These are phyloP conservation scores for Cordia subcordata DNA, from an alignment of 257 asterid species.

Conservation along the genomic window DNA sequence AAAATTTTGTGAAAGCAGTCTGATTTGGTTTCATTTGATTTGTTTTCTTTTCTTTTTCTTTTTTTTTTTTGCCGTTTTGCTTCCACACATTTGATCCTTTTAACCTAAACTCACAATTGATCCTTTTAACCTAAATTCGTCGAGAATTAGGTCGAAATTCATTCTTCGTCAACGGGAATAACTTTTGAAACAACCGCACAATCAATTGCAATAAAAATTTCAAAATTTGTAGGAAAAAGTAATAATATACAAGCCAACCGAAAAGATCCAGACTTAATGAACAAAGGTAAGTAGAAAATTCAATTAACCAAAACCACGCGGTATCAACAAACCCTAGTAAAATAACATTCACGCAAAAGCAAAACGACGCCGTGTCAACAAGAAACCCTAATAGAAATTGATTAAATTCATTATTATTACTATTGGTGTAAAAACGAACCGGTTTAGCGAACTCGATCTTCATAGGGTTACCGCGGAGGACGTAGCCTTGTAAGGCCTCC, in stretches of 20 bases:
- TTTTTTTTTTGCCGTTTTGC: too few species aligned
- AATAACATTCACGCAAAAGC: too few species aligned
- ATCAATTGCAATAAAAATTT: neutral
- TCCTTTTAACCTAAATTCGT: neutral
- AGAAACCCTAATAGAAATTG: neutral
- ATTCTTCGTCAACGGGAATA: neutral
- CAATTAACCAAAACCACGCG: neutral
- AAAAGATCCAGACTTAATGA: neutral
- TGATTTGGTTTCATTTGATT: too few species aligned
- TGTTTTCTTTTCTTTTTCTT: too few species aligned
- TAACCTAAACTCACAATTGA: neutral
- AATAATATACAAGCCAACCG: neutral
- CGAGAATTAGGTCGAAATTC: too few species aligned
- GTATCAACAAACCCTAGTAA: constrained; percentile 2
- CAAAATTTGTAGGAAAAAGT: too few species aligned
- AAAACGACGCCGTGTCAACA: neutral
- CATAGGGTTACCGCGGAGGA: constrained; percentile 52
- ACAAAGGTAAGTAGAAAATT: too few species aligned
- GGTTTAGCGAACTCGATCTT: constrained; percentile 90
- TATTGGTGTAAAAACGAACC: constrained; percentile 52
- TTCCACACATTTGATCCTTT: neutral
- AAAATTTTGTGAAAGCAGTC: too few species aligned
- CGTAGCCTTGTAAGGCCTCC: constrained; percentile 61
- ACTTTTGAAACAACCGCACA: neutral
- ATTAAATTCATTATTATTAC: constrained; percentile 15